Evolutionary conservation across 2,329 filamentous ascomycete genomes (phyloP), one percentile per base, ranked within the genome.

Genomic region (Fusarium sp.): DNA sequence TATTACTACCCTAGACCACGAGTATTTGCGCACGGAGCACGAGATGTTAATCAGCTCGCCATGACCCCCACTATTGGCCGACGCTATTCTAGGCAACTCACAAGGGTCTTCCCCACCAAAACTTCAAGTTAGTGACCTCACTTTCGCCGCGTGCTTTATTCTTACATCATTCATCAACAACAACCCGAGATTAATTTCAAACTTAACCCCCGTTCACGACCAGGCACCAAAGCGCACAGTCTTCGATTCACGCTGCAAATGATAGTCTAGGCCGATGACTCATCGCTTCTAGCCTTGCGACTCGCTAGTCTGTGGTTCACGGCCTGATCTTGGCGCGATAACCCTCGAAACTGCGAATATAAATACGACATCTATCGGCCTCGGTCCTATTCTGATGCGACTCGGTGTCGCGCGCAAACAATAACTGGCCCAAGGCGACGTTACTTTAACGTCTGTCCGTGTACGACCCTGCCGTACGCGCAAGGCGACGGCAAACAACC

Each of bases 111-210:
- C 47, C 26, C 44, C 43, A 22, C 58, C 38, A 22, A 10, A 11
- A 25, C 35, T 34, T 25, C n/a, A n/a, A n/a, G 34, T 32, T 41
- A 48, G 57, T 47, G 55, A 60, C 45, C 41, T 55, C 38, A 46
- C 26, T 31, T 28, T 58, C 41, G 55, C 49, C 49, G 39, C 59
- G 31, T 54, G 25, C 43, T 26, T 59, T 31, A 40, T 44, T 61
- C 58, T 66, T 65, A 58, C 62, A 65, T 66, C 62, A 65, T 65
- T 63, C 39, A 53, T 49, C 44, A 31, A 38, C 29, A 19, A 57
- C 46, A 50, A 59, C 31, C 36, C 38, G 34, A 15, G 24, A 48
- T 32, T 35, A 22, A 52, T 19, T 13, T 65, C 51, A 24, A 45
- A 44, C 29, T 55, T 34, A 38, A 36, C 35, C 24, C 34, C 36